phyloP scores from a whole-genome alignment of 2,329 filamentous ascomycete genomes.

The Pseudogymnoascus sp. region DNA sequence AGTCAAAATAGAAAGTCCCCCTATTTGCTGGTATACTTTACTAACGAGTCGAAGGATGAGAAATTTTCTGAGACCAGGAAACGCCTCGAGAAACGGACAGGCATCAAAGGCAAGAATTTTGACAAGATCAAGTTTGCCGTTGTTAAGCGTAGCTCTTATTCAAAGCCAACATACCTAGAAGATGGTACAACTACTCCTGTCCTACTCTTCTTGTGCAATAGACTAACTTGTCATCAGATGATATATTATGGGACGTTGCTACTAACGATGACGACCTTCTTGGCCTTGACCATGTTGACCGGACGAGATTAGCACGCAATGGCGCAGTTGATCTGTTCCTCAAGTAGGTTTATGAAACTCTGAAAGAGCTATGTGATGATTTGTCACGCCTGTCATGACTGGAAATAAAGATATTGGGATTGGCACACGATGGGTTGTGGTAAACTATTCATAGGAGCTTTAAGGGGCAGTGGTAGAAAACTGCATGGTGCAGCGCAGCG shows the following conservation, averaged over 20 bases:
- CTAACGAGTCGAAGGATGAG: slow-evolving; percentile 55
- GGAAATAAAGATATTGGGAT: slow-evolving; percentile 8
- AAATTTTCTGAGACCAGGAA: slow-evolving; percentile 88
- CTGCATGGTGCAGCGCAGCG: not conserved
- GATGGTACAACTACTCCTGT: slow-evolving; percentile 60
- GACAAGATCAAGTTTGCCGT: slow-evolving; percentile 97
- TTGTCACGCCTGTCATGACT: slow-evolving; percentile 5
- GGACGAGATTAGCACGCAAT: slow-evolving; percentile 52
- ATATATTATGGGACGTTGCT: slow-evolving; percentile 50
- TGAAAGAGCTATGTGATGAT: not conserved
- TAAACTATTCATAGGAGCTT: not conserved
- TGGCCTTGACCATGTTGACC: slow-evolving; percentile 61
- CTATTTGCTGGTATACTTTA: not conserved
- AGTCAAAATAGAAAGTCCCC: slow-evolving; percentile 27
- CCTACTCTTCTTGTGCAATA: not conserved
- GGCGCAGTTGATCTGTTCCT: slow-evolving; percentile 60
- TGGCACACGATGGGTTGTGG: not conserved
- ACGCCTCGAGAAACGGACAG: slow-evolving; percentile 84
- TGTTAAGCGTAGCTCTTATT: slow-evolving; percentile 63
- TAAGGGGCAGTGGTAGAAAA: slow-evolving; percentile 1
- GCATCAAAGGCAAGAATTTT: slow-evolving; percentile 95
- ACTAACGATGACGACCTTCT: slow-evolving; percentile 54
- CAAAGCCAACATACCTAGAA: slow-evolving; percentile 73
- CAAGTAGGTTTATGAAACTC: slow-evolving; percentile 25
- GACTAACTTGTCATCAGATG: slow-evolving; percentile 39